Evolutionary conservation across 2,329 filamentous ascomycete genomes (phyloP), one percentile per base, ranked within the genome.

Genomic region (Raffaelea arxii): DNA sequence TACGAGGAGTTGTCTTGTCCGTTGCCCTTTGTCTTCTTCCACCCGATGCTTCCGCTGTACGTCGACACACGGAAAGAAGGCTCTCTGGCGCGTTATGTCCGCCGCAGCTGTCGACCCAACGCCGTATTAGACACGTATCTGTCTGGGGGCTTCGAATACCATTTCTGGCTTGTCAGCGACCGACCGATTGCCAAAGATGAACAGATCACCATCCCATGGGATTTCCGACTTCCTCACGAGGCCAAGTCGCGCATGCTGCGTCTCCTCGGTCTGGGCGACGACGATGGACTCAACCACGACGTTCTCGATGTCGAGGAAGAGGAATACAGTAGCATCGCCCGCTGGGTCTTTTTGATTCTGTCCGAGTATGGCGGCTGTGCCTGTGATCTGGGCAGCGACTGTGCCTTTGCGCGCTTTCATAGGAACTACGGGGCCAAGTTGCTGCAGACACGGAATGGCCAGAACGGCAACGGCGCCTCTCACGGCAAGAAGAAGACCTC

Each of bases 21-120:
- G 4, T 65, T 80, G 2, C 86, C 86, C 1, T 89, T 89, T 56
- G 84, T 91, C 22, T 87, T 90, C 60, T 91, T 97, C 64, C 90
- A 94, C 58, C 87, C 89, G 1, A 75, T 82, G 49, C 77, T 97
- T 9, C 91, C 91, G 1, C 77, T 98, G 12, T 95, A 90, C 65
- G 92, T 98, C 58, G 92, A 96, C 63, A 92, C 90, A 10, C 77
- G 92, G 49, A 79, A 78, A 60, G 88, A 94, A 67, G 92, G 91
- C 21, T 95, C 87, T 4, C 70, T 80, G 30, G 81, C 92, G 48
- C 85, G 92, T 39, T 96, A 92, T 60, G 81, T 94, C n/a, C 80
- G 92, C 47, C 80, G 91, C 54, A 97, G 92, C 57, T 98, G 92
- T 67, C 80, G 78, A 51, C 87, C 92, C 2, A 98, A 97, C 58